Evolutionary conservation across 305 asterid genomes (phyloP).

Genomic region (Fraxinus ornus): DNA sequence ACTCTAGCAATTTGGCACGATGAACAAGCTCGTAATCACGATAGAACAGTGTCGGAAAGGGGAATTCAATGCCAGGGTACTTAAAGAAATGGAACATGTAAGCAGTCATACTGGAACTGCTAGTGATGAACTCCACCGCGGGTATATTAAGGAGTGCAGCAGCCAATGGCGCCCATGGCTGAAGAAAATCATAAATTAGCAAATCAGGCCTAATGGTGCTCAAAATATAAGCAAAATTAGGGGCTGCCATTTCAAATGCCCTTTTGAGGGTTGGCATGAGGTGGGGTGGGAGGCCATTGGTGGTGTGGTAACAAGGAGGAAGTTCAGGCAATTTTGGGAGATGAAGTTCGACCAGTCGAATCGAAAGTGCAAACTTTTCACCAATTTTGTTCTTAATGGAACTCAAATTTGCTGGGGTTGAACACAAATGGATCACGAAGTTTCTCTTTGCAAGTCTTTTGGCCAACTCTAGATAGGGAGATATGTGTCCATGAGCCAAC

Average conservation of each 20-base stretch:
- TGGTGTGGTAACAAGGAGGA: constrained; percentile 36
- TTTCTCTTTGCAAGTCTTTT: constrained; percentile 34
- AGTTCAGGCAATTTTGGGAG: constrained; percentile 28
- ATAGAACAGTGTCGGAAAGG: constrained; percentile 12
- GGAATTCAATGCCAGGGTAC: constrained; percentile 20
- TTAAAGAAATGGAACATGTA: constrained; percentile 33
- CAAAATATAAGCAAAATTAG: constrained; percentile 21
- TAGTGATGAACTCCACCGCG: constrained; percentile 41
- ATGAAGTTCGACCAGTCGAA: constrained; percentile 29
- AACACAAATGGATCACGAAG: constrained; percentile 36
- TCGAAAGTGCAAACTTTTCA: constrained; percentile 16
- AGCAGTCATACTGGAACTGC: constrained; percentile 39
- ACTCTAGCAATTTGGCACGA: constrained; percentile 14
- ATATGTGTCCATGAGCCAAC: constrained; percentile 50
- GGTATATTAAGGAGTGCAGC: constrained; percentile 20
- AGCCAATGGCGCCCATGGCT: constrained; percentile 41
- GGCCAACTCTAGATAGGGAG: constrained; percentile 48
- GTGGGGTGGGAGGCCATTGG: constrained; percentile 46
- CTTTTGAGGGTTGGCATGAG: constrained; percentile 39
- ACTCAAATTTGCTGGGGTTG: constrained; percentile 34
- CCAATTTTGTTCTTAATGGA: constrained; percentile 29
- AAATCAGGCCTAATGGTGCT: constrained; percentile 26
- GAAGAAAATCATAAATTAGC: constrained; percentile 41
- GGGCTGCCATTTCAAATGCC: constrained; percentile 30
- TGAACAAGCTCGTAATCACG: constrained; percentile 29